Evolutionary conservation across 257 asterid genomes (phyloP).

Genomic region (Solanum tarijense): DNA sequence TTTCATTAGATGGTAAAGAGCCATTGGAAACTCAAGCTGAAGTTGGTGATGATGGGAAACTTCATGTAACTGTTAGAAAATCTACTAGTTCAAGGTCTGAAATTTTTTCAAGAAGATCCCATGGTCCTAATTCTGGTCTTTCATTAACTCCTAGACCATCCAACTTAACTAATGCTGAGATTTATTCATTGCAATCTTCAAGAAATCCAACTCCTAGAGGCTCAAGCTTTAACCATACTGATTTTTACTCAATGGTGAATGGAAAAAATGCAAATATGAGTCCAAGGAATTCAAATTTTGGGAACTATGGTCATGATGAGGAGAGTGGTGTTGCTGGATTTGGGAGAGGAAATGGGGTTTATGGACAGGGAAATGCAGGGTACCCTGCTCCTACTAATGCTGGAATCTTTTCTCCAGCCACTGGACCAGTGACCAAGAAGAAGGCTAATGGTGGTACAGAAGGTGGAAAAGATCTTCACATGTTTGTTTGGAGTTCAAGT

Average conservation of each 20-base stretch:
- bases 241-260: conserved; percentile 37
- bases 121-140: conserved; percentile 27
- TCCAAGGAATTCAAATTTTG: conserved; percentile 35
- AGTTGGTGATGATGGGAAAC: conserved; percentile 41
- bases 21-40: conserved; percentile 40
- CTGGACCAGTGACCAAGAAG: conserved; percentile 51
- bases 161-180: conserved; percentile 41
- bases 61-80: conserved; percentile 39
- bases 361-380: conserved; percentile 44
- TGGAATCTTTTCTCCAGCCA: conserved; percentile 75
- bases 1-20: conserved; percentile 43
- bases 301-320: conserved; percentile 31
- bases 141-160: conserved; percentile 43
- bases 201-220: conserved; percentile 49
- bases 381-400: conserved; percentile 72
- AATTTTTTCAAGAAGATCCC: conserved; percentile 32
- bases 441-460: conserved; percentile 58
- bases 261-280: conserved; percentile 26
- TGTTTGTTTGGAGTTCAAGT: conserved; percentile 99
- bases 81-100: conserved; percentile 43
- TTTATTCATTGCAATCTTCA: conserved; percentile 38
- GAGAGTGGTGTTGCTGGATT: conserved; percentile 26
- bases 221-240: conserved; percentile 36
- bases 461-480: conserved; percentile 80
- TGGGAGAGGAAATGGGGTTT: conserved; percentile 42